Conservation (phyloP, 352 stramenopile genomes). For the Phytophthora niederhauseri region DNA sequence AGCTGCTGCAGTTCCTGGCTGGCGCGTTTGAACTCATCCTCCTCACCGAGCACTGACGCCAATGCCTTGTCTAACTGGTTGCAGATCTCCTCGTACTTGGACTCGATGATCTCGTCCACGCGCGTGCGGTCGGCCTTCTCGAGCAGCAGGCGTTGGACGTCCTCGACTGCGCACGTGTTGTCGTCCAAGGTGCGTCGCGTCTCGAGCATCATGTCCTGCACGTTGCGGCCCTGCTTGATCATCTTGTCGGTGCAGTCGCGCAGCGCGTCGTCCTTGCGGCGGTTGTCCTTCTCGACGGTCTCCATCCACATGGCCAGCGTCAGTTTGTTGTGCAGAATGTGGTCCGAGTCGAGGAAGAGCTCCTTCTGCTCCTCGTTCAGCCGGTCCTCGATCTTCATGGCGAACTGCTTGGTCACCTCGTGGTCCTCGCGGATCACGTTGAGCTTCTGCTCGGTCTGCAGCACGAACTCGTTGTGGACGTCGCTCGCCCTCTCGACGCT, state of each 20-base stretch:
- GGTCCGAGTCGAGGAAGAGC: slow-evolving; percentile 78
- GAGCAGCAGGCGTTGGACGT: slow-evolving; percentile 78
- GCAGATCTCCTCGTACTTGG: slow-evolving; percentile 93
- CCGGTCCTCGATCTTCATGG: slow-evolving; percentile 84
- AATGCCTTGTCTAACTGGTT: slow-evolving; percentile 92
- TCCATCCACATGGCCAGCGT: slow-evolving; percentile 87
- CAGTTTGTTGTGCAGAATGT: slow-evolving; percentile 80
- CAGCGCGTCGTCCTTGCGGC: slow-evolving; percentile 75
- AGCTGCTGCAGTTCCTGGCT: slow-evolving; percentile 85
- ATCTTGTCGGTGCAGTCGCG: slow-evolving; percentile 84
- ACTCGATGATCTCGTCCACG: slow-evolving; percentile 90
- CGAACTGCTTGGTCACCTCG: slow-evolving; percentile 80
- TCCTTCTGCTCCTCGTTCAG: slow-evolving; percentile 87
- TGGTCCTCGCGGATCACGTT: slow-evolving; percentile 61
- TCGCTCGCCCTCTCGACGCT: slow-evolving; percentile 51
- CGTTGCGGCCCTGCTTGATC: slow-evolving; percentile 78
- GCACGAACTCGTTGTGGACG: slow-evolving; percentile 56
- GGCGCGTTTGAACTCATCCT: slow-evolving; percentile 89
- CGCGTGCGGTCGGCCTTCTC: slow-evolving; percentile 83
- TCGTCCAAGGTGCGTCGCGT: slow-evolving; percentile 81
- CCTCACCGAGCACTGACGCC: slow-evolving; percentile 82
- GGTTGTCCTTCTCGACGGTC: slow-evolving; percentile 68
- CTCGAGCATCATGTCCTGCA: slow-evolving; percentile 89
- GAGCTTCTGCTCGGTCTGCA: slow-evolving; percentile 60
- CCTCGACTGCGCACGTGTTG: slow-evolving; percentile 85